phyloP scores from a whole-genome alignment of 1,284 basidiomycete genomes.

The Golubevia pallescens region DNA sequence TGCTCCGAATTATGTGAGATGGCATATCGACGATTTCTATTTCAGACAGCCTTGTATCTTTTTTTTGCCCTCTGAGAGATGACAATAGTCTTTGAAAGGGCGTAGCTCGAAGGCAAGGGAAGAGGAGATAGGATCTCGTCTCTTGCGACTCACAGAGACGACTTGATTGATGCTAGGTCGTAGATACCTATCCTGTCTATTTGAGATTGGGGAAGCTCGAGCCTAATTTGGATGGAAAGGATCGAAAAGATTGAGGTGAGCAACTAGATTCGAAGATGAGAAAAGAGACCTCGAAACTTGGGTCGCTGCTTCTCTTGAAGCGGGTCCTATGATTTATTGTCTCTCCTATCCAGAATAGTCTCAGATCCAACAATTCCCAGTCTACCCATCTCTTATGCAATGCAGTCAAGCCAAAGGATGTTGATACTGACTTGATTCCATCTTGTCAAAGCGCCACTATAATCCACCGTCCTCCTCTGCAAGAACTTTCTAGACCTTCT shows the following conservation, averaged over 20 bases:
- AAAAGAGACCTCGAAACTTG: too few relatives aligned
- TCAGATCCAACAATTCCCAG: conserved; percentile 27
- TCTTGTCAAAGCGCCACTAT: conserved; percentile 33
- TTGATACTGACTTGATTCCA: conserved; percentile 15
- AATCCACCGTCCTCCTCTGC: conserved; percentile 60
- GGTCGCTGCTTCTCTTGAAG: too few relatives aligned
- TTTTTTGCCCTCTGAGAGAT: background rate
- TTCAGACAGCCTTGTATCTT: too few relatives aligned
- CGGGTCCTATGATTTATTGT: too few relatives aligned
- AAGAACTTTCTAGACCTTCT: conserved; percentile 47
- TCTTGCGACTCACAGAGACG: conserved; percentile 13
- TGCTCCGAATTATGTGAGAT: too few relatives aligned
- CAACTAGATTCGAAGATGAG: too few relatives aligned
- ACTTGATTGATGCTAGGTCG: background rate
- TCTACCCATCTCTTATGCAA: background rate
- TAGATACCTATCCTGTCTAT: background rate
- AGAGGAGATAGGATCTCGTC: background rate
- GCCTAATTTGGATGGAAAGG: too few relatives aligned
- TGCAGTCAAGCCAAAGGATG: conserved; percentile 10
- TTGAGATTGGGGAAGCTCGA: too few relatives aligned
- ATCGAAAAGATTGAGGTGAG: too few relatives aligned
- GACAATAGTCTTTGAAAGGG: background rate
- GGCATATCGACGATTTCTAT: too few relatives aligned
- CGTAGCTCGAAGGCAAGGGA: background rate
- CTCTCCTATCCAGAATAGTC: conserved; percentile 41